phyloP scores from a whole-genome alignment of 192 early-diverging fungal genomes.

The Pilaira anomala region DNA sequence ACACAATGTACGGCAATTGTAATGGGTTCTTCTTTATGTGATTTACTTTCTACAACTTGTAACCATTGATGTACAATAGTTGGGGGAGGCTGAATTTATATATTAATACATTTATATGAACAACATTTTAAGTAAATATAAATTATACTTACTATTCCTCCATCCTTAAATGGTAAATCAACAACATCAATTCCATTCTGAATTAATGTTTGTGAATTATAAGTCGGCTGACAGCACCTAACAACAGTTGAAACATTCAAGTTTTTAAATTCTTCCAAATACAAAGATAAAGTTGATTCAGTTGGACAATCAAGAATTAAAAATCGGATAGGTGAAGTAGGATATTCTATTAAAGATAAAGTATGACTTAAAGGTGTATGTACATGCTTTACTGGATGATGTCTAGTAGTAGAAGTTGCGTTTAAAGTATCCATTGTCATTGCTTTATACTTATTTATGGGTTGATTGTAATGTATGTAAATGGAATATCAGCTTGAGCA shows the following conservation, averaged over 20 bases:
- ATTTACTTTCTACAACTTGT: slow-evolving; percentile 41
- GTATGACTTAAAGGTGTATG: slow-evolving; percentile 47
- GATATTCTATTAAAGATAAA: slow-evolving; percentile 57
- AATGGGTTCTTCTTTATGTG: slow-evolving; percentile 11
- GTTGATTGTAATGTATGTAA: neutral
- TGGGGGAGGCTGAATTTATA: slow-evolving; percentile 35
- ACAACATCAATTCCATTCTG: slow-evolving; percentile 64
- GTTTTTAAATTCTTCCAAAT: slow-evolving; percentile 64
- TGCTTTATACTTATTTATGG: neutral
- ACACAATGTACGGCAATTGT: slow-evolving; percentile 90
- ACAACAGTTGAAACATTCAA: slow-evolving; percentile 80
- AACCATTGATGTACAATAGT: slow-evolving; percentile 58
- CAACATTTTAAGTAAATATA: too few species aligned
- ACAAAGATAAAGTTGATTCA: slow-evolving; percentile 67
- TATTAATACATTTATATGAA: neutral
- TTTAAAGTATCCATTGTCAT: neutral
- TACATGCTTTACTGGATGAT: slow-evolving; percentile 8
- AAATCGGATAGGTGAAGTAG: slow-evolving; percentile 61
- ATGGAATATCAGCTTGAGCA: neutral
- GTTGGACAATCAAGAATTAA: slow-evolving; percentile 91
- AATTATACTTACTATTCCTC: slow-evolving; percentile 63
- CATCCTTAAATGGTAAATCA: slow-evolving; percentile 87
- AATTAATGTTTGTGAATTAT: slow-evolving; percentile 58
- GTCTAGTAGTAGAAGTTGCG: neutral
- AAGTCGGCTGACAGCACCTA: slow-evolving; percentile 86